These are phyloP conservation scores for Bullera alba DNA, from an alignment of 768 basidiomycete species.

Conservation along the genomic window DNA sequence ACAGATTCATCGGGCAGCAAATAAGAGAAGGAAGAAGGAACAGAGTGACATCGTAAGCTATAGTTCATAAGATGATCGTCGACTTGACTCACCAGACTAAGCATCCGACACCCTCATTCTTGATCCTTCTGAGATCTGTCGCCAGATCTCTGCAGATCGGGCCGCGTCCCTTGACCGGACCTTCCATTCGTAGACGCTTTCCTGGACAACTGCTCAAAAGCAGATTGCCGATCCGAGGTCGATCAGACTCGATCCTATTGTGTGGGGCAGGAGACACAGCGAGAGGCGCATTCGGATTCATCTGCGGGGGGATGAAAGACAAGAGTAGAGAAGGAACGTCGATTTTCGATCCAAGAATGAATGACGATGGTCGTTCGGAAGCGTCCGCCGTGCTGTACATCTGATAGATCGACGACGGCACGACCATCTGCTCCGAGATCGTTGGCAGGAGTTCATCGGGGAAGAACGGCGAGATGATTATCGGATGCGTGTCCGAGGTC, in stretches of 20 bases:
- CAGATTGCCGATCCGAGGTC: slow-evolving; percentile 61
- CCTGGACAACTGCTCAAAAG: slow-evolving; percentile 87
- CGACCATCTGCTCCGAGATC: slow-evolving; percentile 42
- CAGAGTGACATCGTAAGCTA: not conserved
- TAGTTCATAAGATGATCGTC: not conserved
- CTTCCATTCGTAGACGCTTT: slow-evolving; percentile 66
- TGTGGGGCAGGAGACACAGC: slow-evolving; percentile 18
- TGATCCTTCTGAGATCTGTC: slow-evolving; percentile 71
- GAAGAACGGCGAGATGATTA: slow-evolving; percentile 67
- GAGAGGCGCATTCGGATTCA: slow-evolving; percentile 31
- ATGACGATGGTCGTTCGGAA: not conserved
- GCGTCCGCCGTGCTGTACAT: not conserved
- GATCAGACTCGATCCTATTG: slow-evolving; percentile 5
- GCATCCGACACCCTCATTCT: slow-evolving; percentile 62
- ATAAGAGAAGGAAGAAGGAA: not conserved
- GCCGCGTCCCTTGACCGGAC: slow-evolving; percentile 68
- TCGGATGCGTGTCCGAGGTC: slow-evolving; percentile 73
- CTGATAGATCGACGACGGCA: slow-evolving; percentile 10
- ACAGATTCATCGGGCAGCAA: not conserved
- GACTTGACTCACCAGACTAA: slow-evolving; percentile 63
- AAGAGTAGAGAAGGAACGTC: slow-evolving; percentile 29
- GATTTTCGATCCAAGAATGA: slow-evolving; percentile 16
- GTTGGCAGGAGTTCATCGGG: slow-evolving; percentile 56
- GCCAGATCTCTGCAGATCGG: slow-evolving; percentile 75
- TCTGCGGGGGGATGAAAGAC: slow-evolving; percentile 8